Evolutionary conservation across 495 filamentous ascomycete genomes (phyloP).

Genomic region (Annulohypoxylon nitens): DNA sequence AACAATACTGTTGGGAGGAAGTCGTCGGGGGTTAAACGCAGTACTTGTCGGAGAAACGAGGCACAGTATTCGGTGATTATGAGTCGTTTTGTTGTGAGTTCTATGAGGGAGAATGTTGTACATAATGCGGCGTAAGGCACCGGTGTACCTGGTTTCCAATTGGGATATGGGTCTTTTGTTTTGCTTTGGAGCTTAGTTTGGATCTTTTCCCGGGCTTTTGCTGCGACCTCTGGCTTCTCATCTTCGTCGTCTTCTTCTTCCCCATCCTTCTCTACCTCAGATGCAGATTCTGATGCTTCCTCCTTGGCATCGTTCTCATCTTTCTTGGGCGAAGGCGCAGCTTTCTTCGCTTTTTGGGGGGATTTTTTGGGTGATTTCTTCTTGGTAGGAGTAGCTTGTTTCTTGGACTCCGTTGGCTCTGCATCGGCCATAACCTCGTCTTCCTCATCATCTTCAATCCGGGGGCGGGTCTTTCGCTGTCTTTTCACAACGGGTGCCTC

Average conservation of each 20-base stretch:
- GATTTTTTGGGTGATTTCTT: slow-evolving; percentile 17
- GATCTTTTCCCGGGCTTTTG: slow-evolving; percentile 84
- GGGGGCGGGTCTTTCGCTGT: slow-evolving; percentile 56
- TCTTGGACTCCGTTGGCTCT: slow-evolving; percentile 44
- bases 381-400: slow-evolving; percentile 34
- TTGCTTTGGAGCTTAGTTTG: slow-evolving; percentile 77
- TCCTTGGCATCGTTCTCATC: slow-evolving; percentile 56
- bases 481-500: slow-evolving; percentile 69
- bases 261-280: slow-evolving; percentile 63
- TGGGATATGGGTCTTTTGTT: slow-evolving; percentile 86
- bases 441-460: slow-evolving; percentile 59
- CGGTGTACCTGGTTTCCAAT: slow-evolving; percentile 89
- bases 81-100: slow-evolving; percentile 91
- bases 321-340: slow-evolving; percentile 40
- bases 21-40: slow-evolving; percentile 90
- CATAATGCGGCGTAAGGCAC: slow-evolving; percentile 96
- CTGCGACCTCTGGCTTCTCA: slow-evolving; percentile 79
- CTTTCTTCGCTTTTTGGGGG: slow-evolving; percentile 41
- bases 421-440: slow-evolving; percentile 58
- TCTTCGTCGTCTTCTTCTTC: slow-evolving; percentile 74
- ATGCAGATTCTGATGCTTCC: slow-evolving; percentile 66
- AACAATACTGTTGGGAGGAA: slow-evolving; percentile 88
- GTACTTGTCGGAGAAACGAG: slow-evolving; percentile 89
- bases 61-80: slow-evolving; percentile 89
- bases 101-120: slow-evolving; percentile 91